Conservation (phyloP, 78 protist species). For the Guillardia theta region DNA sequence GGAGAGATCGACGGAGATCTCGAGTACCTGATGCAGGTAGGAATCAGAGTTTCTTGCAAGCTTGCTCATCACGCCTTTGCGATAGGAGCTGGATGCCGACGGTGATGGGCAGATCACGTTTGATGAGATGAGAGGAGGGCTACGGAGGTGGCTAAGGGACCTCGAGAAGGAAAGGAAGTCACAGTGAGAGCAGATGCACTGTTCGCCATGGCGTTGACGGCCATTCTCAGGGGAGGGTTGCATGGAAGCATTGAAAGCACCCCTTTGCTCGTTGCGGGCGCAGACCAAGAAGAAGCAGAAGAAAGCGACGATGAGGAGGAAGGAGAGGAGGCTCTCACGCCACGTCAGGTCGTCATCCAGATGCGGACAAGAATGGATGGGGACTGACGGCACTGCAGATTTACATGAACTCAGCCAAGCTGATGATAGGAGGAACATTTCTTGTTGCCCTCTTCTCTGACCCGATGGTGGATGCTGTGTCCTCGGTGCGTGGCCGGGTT, state of each 20-base stretch:
- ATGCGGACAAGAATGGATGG: background rate
- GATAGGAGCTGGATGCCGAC: background rate
- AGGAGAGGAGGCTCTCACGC: background rate
- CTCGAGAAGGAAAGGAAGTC: background rate
- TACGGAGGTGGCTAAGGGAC: background rate
- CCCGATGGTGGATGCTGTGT: background rate
- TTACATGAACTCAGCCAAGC: background rate
- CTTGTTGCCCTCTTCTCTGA: background rate
- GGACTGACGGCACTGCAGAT: too few relatives aligned
- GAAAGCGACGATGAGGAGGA: conserved; percentile 7
- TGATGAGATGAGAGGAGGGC: background rate
- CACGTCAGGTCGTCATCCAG: background rate
- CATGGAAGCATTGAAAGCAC: too few relatives aligned
- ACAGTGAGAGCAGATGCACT: background rate
- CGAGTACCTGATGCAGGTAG: background rate
- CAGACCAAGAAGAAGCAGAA: background rate
- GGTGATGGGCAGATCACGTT: background rate
- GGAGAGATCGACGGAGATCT: background rate
- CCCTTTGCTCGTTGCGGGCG: too few relatives aligned
- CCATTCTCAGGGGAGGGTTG: background rate
- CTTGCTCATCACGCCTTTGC: too few relatives aligned
- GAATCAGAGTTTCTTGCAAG: too few relatives aligned
- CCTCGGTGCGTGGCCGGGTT: too few relatives aligned
- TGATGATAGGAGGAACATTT: background rate
- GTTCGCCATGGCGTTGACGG: background rate